These are phyloP conservation scores for Przewalskia tangutica DNA, from an alignment of 257 asterid species.

Conservation along the genomic window DNA sequence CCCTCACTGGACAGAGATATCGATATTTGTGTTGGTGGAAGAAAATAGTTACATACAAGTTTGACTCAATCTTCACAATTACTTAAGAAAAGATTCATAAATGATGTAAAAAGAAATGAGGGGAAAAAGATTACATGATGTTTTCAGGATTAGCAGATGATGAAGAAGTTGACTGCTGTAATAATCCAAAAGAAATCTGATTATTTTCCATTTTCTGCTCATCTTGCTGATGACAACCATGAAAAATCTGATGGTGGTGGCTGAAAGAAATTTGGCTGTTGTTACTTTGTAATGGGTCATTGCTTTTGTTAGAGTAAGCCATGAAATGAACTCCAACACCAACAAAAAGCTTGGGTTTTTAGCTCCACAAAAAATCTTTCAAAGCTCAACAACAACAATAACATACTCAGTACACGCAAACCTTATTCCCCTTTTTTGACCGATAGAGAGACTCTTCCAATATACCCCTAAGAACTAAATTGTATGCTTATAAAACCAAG, in stretches of 20 bases:
- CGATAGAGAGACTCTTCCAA: too few relatives aligned
- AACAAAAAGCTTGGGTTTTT: background rate
- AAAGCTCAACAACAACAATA: background rate
- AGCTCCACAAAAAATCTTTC: background rate
- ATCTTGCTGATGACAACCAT: conserved; percentile 14
- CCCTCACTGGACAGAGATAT: background rate
- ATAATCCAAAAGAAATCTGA: conserved; percentile 64
- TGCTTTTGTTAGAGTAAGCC: background rate
- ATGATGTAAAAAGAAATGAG: background rate
- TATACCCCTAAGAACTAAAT: too few relatives aligned
- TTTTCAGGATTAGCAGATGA: conserved; percentile 31
- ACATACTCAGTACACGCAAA: too few relatives aligned
- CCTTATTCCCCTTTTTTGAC: too few relatives aligned
- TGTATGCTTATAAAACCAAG: too few relatives aligned
- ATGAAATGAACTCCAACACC: background rate
- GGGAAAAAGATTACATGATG: conserved; percentile 34
- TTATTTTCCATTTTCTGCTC: conserved; percentile 11
- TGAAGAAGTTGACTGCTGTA: conserved; percentile 46
- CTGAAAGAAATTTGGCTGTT: conserved; percentile 5
- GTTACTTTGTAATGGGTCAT: background rate
- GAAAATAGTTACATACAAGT: too few relatives aligned
- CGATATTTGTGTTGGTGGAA: background rate
- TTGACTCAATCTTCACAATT: background rate
- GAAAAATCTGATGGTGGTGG: conserved; percentile 10
- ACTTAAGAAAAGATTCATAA: background rate